phyloP scores from a whole-genome alignment of 768 basidiomycete genomes.

The Trametes cinnabarina region DNA sequence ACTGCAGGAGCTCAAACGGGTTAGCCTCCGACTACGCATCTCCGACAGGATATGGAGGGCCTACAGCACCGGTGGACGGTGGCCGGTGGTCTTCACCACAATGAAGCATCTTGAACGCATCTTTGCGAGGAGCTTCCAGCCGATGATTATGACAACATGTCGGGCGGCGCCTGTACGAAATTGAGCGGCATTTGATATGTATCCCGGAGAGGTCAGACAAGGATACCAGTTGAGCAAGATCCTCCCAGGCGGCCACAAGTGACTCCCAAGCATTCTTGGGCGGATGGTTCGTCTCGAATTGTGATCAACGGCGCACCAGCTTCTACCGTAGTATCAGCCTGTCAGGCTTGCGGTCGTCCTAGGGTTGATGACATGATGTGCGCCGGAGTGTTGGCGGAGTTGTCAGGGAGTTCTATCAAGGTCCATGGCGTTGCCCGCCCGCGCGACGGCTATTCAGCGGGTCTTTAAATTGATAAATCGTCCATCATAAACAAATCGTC shows the following conservation, averaged over 20 bases:
- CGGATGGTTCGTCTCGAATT: background rate
- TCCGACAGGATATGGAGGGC: background rate
- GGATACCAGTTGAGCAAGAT: background rate
- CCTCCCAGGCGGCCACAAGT: background rate
- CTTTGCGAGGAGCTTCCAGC: background rate
- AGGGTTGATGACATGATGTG: background rate
- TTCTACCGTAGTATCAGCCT: background rate
- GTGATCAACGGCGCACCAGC: background rate
- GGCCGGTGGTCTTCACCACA: background rate
- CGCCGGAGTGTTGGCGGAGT: background rate
- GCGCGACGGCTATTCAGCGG: slow-evolving; percentile 12
- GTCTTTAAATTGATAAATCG: background rate
- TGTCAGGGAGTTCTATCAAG: background rate
- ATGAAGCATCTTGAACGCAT: background rate
- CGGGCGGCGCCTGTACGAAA: no score
- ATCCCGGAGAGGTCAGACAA: background rate
- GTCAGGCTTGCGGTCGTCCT: background rate
- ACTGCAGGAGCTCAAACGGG: slow-evolving; percentile 5
- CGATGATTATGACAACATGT: background rate
- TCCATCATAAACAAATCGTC: background rate
- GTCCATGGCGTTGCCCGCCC: background rate
- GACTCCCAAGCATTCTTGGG: no score
- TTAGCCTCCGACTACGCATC: background rate
- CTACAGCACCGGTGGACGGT: background rate
- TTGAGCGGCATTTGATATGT: no score